Evolutionary conservation across 768 basidiomycete genomes (phyloP), one percentile per base, ranked within the genome.

Genomic region (Tricholomella constricta): DNA sequence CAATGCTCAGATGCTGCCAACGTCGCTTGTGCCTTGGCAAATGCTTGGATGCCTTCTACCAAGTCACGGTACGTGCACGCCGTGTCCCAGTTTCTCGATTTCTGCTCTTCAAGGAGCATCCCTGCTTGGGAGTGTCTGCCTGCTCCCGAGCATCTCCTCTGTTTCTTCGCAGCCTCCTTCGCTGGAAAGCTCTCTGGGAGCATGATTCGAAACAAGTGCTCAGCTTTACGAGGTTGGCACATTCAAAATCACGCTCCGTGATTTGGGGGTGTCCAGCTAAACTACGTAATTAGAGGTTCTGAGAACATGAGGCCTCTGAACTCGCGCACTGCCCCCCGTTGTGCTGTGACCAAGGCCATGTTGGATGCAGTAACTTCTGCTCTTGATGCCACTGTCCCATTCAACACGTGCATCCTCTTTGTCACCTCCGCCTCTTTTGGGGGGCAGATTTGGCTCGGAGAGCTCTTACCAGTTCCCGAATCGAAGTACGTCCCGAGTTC

Each of bases 211-310:
- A 64, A 60, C 27, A 54, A 68, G n/a, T 42, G 72, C 2, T 48
- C 56, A 6, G 72, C 55, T 0, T 19, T 74, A 2, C 63, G 63
- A 6, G 68, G 70, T 1, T 76, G 72, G 71, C 74, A 76, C 41
- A 52, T 63, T 12, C 27, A 36, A 22, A 61, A 74, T 26, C 42
- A 56, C 7, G 22, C 60, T 1, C 29, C 49, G 0, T 76, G 67
- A 67, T 25, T 55, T 0, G 64, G 62, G 0, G 48, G 58, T 1
- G 1, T 34, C 0, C 55, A 55, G 0, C 63, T 74, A 0, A 35
- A 51, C 15, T 63, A 68, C 12, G 51, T 70, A 0, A 32, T 71
- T 0, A 54, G 61, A 6, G 66, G 68, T 0, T 54, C 64, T 1
- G 46, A 54, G 6, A 67, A 66, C 10, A 51, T 69, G 1, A 46